A percentile compares a stretch with the other conserved stretches of the same genome.
These are phyloP conservation scores for Globisporangium cystogenes DNA, from an alignment of 352 stramenopile genomes.

Conservation along the genomic window DNA sequence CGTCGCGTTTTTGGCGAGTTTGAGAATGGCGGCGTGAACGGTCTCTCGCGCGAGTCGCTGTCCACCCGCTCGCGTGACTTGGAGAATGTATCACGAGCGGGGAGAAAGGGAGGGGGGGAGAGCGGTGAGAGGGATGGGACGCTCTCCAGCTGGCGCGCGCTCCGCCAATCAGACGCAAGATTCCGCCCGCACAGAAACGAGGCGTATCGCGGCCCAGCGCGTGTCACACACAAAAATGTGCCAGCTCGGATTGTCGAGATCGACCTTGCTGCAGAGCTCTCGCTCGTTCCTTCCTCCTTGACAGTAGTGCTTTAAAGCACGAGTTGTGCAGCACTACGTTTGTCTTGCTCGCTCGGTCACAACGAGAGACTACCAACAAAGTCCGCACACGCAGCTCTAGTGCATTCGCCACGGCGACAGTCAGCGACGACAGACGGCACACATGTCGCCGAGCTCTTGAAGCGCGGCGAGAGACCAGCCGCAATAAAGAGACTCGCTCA, in stretches of 20 bases:
- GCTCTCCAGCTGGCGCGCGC: slow-evolving; percentile 1
- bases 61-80: background rate
- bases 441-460: background rate
- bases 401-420: no score
- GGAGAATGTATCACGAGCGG: background rate
- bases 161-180: slow-evolving; percentile 4
- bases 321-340: no score
- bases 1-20: slow-evolving; percentile 4
- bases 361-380: no score
- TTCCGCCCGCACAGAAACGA: background rate
- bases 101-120: slow-evolving; percentile 8
- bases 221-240: slow-evolving; percentile 2
- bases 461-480: background rate
- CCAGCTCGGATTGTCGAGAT: background rate
- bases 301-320: no score
- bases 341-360: no score
- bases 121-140: slow-evolving; percentile 11
- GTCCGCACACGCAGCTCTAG: no score
- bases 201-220: background rate
- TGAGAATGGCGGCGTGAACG: slow-evolving; percentile 6
- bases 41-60: slow-evolving; percentile 9
- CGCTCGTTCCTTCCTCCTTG: no score
- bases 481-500: background rate
- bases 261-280: background rate
- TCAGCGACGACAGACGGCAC: background rate